A percentile compares a stretch with the other conserved stretches of the same genome.
phyloP scores from a whole-genome alignment of 179 eudicot genomes.

The Nepenthes alata region DNA sequence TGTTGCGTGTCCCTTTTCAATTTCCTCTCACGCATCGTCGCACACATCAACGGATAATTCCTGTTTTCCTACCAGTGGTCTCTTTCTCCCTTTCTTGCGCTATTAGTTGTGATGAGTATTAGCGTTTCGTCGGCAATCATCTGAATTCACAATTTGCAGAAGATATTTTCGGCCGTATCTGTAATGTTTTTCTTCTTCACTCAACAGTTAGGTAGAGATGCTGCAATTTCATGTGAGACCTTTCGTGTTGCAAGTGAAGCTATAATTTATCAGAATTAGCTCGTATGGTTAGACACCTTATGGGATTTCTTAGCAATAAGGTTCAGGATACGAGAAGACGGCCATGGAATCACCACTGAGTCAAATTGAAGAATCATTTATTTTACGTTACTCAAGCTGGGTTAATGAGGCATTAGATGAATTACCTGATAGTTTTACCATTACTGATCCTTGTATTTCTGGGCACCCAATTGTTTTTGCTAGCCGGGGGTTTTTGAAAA shows the following conservation, averaged over 20 bases:
- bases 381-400: conserved; percentile 41
- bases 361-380: conserved; percentile 41
- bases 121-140: conserved; percentile 12
- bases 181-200: not conserved
- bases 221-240: too few species aligned
- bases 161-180: conserved; percentile 23
- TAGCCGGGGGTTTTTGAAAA: conserved; percentile 60
- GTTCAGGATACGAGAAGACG: conserved; percentile 1
- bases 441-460: conserved; percentile 68
- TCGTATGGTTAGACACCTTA: not conserved
- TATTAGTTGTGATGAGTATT: conserved; percentile 14
- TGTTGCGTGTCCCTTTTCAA: too few species aligned
- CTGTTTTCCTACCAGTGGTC: too few species aligned
- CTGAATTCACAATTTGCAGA: conserved; percentile 12
- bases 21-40: too few species aligned
- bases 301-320: conserved; percentile 6
- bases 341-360: conserved; percentile 54
- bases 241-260: too few species aligned
- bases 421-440: conserved; percentile 52
- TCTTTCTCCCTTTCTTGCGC: too few species aligned
- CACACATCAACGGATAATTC: too few species aligned
- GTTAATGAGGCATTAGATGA: conserved; percentile 67
- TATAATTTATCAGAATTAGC: too few species aligned
- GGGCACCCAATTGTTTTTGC: conserved; percentile 91
- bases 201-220: too few species aligned